phyloP scores from a whole-genome alignment of 306 rosid species.

The Lotus japonicus region DNA sequence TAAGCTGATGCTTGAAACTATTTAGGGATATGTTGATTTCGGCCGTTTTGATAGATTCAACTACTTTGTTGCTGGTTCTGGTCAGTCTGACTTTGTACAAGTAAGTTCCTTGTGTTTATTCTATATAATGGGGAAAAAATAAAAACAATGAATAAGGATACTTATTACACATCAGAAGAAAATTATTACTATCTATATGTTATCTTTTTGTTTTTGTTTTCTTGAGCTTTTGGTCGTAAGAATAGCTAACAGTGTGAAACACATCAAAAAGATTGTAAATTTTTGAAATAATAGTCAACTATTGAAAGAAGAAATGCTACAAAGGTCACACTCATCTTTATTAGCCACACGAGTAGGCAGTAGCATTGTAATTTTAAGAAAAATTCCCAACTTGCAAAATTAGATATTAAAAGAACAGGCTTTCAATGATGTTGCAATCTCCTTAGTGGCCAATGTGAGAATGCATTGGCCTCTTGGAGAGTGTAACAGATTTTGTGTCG shows the following conservation, averaged over 20 bases:
- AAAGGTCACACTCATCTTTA: neutral
- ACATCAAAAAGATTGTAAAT: too few relatives aligned
- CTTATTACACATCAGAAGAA: conserved; percentile 9
- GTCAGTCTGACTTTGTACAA: conserved; percentile 65
- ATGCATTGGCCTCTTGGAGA: neutral
- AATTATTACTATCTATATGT: too few relatives aligned
- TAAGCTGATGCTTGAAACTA: conserved; percentile 22
- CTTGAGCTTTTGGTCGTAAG: conserved; percentile 9
- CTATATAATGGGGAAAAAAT: neutral
- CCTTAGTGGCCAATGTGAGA: neutral
- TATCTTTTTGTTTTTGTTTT: neutral
- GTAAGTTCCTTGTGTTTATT: conserved; percentile 41
- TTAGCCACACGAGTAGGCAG: neutral
- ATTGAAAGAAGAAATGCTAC: neutral
- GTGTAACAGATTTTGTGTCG: neutral
- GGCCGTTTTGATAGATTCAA: conserved; percentile 69
- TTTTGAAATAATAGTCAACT: neutral
- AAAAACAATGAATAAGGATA: neutral
- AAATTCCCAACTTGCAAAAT: neutral
- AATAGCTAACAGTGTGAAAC: neutral
- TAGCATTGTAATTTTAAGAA: neutral
- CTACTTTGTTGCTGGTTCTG: conserved; percentile 76
- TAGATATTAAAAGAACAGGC: neutral
- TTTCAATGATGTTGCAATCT: neutral
- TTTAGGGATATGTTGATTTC: conserved; percentile 84